Evolutionary conservation across 352 stramenopile species (phyloP).

Genomic region (Globisporangium uncinulatum): DNA sequence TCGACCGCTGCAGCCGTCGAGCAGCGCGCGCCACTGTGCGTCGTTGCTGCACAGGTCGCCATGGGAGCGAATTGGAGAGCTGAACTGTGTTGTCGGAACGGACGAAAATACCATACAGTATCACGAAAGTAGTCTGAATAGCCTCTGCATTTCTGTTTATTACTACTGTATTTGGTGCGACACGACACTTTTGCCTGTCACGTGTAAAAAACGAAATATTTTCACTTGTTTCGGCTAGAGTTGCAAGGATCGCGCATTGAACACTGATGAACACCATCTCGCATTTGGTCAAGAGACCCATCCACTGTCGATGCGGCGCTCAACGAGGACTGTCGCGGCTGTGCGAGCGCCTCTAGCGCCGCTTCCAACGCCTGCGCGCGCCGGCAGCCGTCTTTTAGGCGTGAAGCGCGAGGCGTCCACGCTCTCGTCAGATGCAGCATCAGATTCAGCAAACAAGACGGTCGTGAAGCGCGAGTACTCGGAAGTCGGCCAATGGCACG

Average conservation of each 20-base stretch:
- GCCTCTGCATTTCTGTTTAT: neutral
- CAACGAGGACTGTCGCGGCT: neutral
- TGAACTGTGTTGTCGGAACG: neutral
- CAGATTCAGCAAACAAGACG: conserved; percentile 10
- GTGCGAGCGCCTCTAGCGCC: neutral
- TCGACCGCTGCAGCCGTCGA: conserved; percentile 34
- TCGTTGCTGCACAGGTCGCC: conserved; percentile 37
- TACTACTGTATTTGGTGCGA: neutral
- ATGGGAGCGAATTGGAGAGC: neutral
- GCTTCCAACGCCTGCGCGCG: neutral
- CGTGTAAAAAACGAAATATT: too few relatives aligned
- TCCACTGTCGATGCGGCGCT: conserved; percentile 5
- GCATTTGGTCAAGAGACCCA: neutral
- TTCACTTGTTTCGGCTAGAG: neutral
- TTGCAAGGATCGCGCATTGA: neutral
- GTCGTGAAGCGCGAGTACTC: conserved; percentile 4
- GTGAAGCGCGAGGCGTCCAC: conserved; percentile 3
- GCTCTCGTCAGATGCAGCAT: neutral
- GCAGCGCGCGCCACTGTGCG: conserved; percentile 65
- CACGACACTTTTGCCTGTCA: too few relatives aligned
- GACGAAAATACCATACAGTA: neutral
- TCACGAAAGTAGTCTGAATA: too few relatives aligned
- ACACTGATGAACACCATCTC: neutral
- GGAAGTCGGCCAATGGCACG: conserved; percentile 16
- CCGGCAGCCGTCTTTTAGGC: neutral